Base-by-base conservation (phyloP, 805 yeast species). In the Brettanomyces bruxellensis region DNA sequence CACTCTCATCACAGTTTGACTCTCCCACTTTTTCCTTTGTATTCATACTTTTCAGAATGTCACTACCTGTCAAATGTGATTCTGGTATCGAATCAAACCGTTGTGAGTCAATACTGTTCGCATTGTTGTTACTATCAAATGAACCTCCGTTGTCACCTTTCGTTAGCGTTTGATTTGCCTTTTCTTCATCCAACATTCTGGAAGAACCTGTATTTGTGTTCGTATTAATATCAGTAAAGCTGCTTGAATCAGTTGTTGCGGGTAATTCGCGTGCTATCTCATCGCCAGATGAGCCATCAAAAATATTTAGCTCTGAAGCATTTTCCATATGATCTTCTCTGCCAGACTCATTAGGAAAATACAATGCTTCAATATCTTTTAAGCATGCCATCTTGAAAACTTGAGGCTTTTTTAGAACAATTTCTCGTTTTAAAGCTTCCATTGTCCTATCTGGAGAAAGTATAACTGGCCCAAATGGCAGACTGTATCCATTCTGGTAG, bases 311-410 rank as follows among this genome's bases (percentile, higher is more conserved):
- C 11, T 28, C 32, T 9, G 32, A 28, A 9, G 9, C 32, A 28
- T 28, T 6, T 28, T 28, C 9, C 9, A 28, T 28, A 28, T 28
- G 32, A 38, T 41, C 48, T 36, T 38, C 45, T 4, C 28, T 28
- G 11, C 40, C 40, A 3, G 34, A 28, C 11, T 42, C 37, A 11
- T 41, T 45, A 4, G 55, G 47, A 41, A 46, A 52, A 64, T 85
- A 91, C 22, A 93, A 69, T 40, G 81, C 75, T 57, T 80, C 79
- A 49, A 93, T 81, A 67, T 93, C 99, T 46, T 83, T 80, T 50
- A 93, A 69, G 64, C 98, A 91, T 1, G 99, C 95, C 90, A 93
- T 93, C 59, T 93, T 93, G 72, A 93, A 93, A n/a, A 93, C 93
- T 64, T 93, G 98, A 0, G 99, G 99, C 60, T 91, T 91, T 54